These are phyloP conservation scores for Gymnopus androsaceus DNA, from an alignment of 1,284 basidiomycete genomes.

Conservation along the genomic window DNA sequence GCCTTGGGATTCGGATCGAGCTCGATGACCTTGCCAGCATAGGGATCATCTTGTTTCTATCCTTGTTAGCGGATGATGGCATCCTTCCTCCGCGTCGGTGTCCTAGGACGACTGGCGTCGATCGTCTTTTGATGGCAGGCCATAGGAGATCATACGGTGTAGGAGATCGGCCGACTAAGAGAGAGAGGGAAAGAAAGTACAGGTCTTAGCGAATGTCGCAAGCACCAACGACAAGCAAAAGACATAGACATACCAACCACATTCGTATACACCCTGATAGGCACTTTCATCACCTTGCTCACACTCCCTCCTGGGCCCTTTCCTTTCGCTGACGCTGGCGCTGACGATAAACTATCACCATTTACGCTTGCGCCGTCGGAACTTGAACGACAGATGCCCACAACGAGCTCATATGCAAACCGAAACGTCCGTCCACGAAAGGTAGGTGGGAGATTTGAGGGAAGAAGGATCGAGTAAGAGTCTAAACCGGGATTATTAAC, in stretches of 20 bases:
- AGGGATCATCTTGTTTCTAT: slow-evolving; percentile 2
- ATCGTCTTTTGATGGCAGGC: slow-evolving; percentile 52
- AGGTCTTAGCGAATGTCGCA: no score
- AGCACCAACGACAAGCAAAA: neutral
- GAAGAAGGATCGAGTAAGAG: slow-evolving; percentile 75
- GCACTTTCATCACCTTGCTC: slow-evolving; percentile 85
- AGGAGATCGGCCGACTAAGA: slow-evolving; percentile 53
- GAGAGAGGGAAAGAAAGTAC: neutral
- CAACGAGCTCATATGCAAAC: slow-evolving; percentile 87
- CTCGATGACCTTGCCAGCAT: slow-evolving; percentile 14
- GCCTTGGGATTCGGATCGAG: no score
- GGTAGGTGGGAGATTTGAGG: slow-evolving; percentile 84
- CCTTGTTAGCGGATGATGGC: neutral
- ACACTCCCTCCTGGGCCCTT: slow-evolving; percentile 43
- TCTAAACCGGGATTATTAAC: slow-evolving; percentile 46
- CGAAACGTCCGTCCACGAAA: slow-evolving; percentile 82
- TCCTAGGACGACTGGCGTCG: neutral
- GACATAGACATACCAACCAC: slow-evolving; percentile 61
- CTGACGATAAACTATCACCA: neutral
- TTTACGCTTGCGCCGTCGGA: no score
- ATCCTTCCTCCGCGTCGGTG: slow-evolving; percentile 12
- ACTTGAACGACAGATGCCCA: slow-evolving; percentile 82
- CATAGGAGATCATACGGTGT: slow-evolving; percentile 70
- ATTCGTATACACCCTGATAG: slow-evolving; percentile 85
- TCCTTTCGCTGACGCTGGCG: slow-evolving; percentile 15